Evolutionary conservation across 1,284 basidiomycete species (phyloP).

Genomic region (Mycosarcoma mackinlayi): DNA sequence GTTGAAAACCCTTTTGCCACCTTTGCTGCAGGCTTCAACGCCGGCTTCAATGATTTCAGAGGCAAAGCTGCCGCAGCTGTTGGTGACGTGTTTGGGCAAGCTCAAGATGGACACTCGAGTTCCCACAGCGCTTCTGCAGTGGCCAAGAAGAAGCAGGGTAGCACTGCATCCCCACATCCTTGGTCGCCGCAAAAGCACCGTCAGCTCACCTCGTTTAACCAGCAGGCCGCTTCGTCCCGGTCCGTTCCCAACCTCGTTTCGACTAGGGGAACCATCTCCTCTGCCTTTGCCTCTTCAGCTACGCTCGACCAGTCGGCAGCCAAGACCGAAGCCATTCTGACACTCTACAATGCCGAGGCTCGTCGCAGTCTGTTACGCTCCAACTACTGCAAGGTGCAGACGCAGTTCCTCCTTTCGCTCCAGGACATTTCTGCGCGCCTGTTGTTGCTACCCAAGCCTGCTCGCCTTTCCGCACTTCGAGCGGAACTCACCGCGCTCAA

Average conservation of each 20-base stretch:
- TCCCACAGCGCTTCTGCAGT: conserved; percentile 1
- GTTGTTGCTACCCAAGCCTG: conserved; percentile 90
- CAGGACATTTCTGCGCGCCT: conserved; percentile 94
- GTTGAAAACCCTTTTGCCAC: conserved; percentile 50
- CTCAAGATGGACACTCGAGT: conserved; percentile 6
- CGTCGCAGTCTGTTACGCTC: conserved; percentile 58
- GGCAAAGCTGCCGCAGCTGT: conserved; percentile 59
- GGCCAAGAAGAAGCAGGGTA: conserved; percentile 14
- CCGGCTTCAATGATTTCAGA: conserved; percentile 53
- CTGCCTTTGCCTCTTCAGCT: conserved; percentile 66
- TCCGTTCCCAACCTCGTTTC: conserved; percentile 63
- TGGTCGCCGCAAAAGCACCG: conserved; percentile 46
- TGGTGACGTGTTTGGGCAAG: conserved; percentile 49
- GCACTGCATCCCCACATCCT: conserved; percentile 15
- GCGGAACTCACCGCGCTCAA: conserved; percentile 96
- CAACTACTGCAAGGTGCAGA: conserved; percentile 85
- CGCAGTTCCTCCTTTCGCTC: conserved; percentile 86
- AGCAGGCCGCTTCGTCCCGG: conserved; percentile 41
- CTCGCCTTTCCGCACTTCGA: conserved; percentile 90
- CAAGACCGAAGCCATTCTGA: conserved; percentile 48
- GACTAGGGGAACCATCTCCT: conserved; percentile 71
- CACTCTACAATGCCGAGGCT: conserved; percentile 55
- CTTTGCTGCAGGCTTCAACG: conserved; percentile 56
- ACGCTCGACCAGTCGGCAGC: conserved; percentile 72
- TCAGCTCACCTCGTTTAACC: conserved; percentile 30